Percentiles rank a stretch among this genome's conserved stretches.
Conservation (phyloP, 2,329 filamentous ascomycete genomes). For the Pseudocercospora fuligena region DNA sequence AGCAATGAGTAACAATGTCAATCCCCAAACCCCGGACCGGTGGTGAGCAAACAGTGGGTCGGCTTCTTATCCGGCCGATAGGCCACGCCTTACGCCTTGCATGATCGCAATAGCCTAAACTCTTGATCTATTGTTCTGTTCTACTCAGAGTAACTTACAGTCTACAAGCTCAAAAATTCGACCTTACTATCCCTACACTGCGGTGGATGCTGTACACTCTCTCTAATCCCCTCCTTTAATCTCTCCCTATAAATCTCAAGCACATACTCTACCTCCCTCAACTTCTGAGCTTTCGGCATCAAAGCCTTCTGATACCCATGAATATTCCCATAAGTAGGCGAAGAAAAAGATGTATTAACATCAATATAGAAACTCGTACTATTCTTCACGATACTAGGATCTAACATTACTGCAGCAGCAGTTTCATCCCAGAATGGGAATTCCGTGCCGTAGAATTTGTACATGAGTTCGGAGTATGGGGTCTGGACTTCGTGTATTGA, state of each 20-base stretch:
- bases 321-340: constrained; percentile 50
- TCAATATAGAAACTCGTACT: constrained; percentile 49
- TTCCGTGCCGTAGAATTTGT: constrained; percentile 45
- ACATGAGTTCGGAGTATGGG: constrained; percentile 46
- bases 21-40: no score
- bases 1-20: no score
- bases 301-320: constrained; percentile 50
- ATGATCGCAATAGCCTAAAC: no score
- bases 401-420: constrained; percentile 48
- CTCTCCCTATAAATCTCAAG: constrained; percentile 44
- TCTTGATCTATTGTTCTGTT: no score
- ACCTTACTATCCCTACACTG: constrained; percentile 11
- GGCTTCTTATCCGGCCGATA: no score
- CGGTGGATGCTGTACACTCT: constrained; percentile 40
- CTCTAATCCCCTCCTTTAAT: constrained; percentile 46
- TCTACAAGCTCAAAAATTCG: background rate
- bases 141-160: no score
- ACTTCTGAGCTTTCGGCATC: constrained; percentile 40
- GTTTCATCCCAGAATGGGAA: constrained; percentile 56
- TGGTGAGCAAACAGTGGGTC: no score
- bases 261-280: constrained; percentile 49
- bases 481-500: constrained; percentile 46
- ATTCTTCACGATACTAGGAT: constrained; percentile 46
- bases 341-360: constrained; percentile 49
- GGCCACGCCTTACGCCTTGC: no score